Base-by-base conservation (phyloP, 352 stramenopile species). In the Globisporangium nodosum region DNA sequence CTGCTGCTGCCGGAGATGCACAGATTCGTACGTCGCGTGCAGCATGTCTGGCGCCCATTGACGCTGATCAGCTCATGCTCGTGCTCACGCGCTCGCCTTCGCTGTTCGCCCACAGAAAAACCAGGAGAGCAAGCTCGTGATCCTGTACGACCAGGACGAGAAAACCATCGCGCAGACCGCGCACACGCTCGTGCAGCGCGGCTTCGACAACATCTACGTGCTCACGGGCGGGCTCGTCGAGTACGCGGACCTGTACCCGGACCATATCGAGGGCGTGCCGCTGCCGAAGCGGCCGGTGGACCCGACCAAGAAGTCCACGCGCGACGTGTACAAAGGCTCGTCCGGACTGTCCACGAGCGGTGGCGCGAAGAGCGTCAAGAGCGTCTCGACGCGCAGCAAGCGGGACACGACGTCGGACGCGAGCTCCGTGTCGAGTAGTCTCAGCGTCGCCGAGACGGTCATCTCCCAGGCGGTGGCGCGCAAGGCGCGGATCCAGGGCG, bases 131-230 rank as follows among this genome's bases (percentile, higher is more conserved):
- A 81, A 88, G 65, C 66, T 92, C 27, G 80, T 94, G 39, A 78
- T 94, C 33, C 42, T 94, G 18, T 94, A 94, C 63, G 81, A 90
- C 57, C 49, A 85, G 54, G 81, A 92, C 52, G 84, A 92, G 40
- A 90, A 85, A 56, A 66, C 69, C 0, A 76, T 76, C 20, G 58
- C 69, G 24, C 73, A 85, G 54, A 88, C 80, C 0, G 84, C 84
- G 0, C 78, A 86, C 55, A 79, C 73, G 30, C 68, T 94, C 40
- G 81, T 89, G 13, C 84, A 94, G 63, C 81, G 81, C 13, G 84
- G 84, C 12, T 92, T 94, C 51, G 79, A 92, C 71, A 94, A 94
- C 66, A 70, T 94, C 35, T 91, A 89, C 68, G 76, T 94, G 40
- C 81, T 94, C 50, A 81, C 75, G 0, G 79, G 81, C 5, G 81